Percentiles rank a stretch among this genome's conserved stretches.
These are phyloP conservation scores for Dacryopinax spathularia DNA, from an alignment of 768 basidiomycete genomes.

Conservation along the genomic window DNA sequence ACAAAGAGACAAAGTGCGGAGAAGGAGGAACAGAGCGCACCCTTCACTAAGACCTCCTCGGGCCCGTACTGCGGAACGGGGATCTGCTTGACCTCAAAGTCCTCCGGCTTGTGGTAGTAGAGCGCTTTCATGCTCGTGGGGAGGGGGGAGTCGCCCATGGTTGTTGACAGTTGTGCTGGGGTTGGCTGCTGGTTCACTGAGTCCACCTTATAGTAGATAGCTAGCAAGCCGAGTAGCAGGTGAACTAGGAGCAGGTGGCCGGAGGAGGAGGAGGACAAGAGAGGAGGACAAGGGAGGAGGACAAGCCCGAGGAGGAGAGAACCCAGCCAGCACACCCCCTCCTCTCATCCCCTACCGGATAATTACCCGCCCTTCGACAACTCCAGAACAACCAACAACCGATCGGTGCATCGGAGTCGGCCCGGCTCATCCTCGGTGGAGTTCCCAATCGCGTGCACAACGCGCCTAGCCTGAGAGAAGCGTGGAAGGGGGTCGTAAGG, in stretches of 20 bases:
- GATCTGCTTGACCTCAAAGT: slow-evolving; percentile 54
- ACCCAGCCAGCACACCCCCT: background rate
- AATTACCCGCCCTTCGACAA: background rate
- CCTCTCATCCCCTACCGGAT: background rate
- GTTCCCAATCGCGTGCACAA: no score
- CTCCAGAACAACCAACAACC: background rate
- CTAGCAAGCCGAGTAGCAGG: no score
- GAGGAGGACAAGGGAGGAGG: no score
- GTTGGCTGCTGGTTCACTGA: no score
- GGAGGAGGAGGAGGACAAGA: no score
- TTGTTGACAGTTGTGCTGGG: no score
- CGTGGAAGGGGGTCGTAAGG: background rate
- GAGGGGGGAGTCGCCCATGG: background rate
- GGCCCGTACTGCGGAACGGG: slow-evolving; percentile 51
- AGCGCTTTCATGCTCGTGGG: background rate
- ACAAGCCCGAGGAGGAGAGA: background rate
- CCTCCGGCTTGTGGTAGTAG: slow-evolving; percentile 29
- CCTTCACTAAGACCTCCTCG: slow-evolving; percentile 64
- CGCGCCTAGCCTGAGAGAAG: background rate
- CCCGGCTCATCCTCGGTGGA: background rate
- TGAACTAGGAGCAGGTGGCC: no score
- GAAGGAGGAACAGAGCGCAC: slow-evolving; percentile 22
- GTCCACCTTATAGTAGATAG: no score
- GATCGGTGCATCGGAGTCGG: background rate
- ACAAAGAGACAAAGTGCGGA: background rate